Conservation (phyloP, 768 basidiomycete species). For the Clitopilus hobsonii region DNA sequence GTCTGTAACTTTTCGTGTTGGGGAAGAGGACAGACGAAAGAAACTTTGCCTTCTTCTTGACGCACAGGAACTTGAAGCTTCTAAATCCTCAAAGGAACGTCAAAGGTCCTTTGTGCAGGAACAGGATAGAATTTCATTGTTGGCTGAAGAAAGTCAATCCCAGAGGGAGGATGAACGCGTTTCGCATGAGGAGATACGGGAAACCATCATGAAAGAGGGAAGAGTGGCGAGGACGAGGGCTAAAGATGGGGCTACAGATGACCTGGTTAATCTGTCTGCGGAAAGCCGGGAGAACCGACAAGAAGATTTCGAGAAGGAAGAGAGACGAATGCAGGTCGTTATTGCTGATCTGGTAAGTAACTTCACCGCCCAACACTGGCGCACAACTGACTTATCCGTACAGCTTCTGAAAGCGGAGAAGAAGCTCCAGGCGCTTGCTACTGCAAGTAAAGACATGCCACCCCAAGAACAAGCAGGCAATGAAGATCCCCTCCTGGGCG, state of each 20-base stretch:
- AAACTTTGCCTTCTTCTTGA: background rate
- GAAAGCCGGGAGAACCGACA: background rate
- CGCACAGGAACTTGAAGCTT: background rate
- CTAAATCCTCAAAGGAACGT: background rate
- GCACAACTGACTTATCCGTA: too few relatives aligned
- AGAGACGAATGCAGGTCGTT: background rate
- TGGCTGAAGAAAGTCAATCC: background rate
- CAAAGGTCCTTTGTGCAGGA: background rate
- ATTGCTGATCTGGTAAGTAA: background rate
- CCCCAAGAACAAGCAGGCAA: too few relatives aligned
- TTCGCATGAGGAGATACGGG: background rate
- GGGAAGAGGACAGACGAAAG: background rate
- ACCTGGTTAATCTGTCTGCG: too few relatives aligned
- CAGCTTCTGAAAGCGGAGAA: too few relatives aligned
- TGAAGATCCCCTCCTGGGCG: too few relatives aligned
- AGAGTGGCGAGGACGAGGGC: background rate
- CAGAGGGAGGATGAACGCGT: background rate
- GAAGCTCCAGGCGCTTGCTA: too few relatives aligned
- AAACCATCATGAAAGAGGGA: background rate
- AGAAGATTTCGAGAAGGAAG: background rate
- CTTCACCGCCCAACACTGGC: too few relatives aligned
- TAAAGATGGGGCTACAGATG: background rate
- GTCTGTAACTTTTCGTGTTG: background rate
- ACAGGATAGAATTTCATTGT: background rate
- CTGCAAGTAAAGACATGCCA: too few relatives aligned